These are phyloP conservation scores for Coemansia javaensis DNA, from an alignment of 192 early-diverging fungal species.

Conservation along the genomic window DNA sequence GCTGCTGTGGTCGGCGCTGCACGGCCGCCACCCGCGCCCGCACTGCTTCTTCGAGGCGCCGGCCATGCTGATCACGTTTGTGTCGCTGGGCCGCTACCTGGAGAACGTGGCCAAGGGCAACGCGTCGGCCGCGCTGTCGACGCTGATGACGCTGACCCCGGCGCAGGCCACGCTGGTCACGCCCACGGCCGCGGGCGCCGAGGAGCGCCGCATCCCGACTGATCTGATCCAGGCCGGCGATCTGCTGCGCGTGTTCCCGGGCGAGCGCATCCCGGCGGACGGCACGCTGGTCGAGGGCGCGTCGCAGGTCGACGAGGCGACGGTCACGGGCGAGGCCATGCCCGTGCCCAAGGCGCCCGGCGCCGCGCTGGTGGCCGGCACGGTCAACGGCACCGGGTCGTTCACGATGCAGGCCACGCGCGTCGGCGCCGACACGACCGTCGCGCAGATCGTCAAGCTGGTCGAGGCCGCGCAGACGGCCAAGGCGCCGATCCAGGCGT, in stretches of 20 bases:
- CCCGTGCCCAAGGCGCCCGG: slow-evolving; percentile 67
- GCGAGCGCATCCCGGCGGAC: slow-evolving; percentile 90
- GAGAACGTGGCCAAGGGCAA: slow-evolving; percentile 95
- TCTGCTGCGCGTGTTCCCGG: slow-evolving; percentile 81
- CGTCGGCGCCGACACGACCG: slow-evolving; percentile 85
- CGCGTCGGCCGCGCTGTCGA: slow-evolving; percentile 82
- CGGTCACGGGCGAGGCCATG: slow-evolving; percentile 89
- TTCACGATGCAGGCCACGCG: slow-evolving; percentile 79
- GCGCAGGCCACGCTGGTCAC: slow-evolving; percentile 61
- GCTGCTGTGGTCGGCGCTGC: slow-evolving; percentile 62
- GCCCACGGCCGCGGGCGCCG: slow-evolving; percentile 7
- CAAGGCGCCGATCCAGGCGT: slow-evolving; percentile 93
- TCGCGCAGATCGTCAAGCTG: slow-evolving; percentile 87
- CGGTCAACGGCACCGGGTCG: slow-evolving; percentile 85
- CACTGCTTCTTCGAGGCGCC: slow-evolving; percentile 94
- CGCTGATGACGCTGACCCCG: slow-evolving; percentile 84
- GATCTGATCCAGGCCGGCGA: slow-evolving; percentile 86
- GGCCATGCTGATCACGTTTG: slow-evolving; percentile 88
- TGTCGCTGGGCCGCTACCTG: slow-evolving; percentile 85
- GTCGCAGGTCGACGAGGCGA: slow-evolving; percentile 89
- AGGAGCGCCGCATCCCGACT: slow-evolving; percentile 71
- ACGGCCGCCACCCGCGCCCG: slow-evolving; percentile 52
- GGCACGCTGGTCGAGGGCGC: slow-evolving; percentile 69
- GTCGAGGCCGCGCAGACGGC: slow-evolving; percentile 91
- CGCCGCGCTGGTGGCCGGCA: slow-evolving; percentile 82